phyloP scores from a whole-genome alignment of 306 rosid genomes.

The Acacia crassicarpa region DNA sequence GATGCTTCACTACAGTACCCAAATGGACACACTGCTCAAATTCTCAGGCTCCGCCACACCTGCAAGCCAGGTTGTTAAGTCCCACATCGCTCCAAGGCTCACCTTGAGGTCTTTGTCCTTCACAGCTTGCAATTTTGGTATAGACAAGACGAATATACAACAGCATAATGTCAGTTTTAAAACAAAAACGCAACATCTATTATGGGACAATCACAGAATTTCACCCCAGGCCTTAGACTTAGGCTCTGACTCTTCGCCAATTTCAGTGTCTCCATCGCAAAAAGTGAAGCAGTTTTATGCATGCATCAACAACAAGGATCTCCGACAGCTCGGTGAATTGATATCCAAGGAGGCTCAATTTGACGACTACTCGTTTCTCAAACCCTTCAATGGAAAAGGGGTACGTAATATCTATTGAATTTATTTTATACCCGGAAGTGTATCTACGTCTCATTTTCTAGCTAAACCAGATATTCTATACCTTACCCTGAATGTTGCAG shows the following conservation, averaged over 20 bases:
- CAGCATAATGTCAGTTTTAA: conserved; percentile 10
- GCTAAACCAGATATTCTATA: not conserved
- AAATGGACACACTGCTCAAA: conserved; percentile 35
- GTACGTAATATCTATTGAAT: conserved; percentile 29
- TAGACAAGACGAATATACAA: conserved; percentile 16
- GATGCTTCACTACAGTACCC: not conserved
- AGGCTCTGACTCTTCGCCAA: not conserved
- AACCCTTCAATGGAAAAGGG: conserved; percentile 64
- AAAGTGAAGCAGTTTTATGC: conserved; percentile 47
- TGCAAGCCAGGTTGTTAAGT: conserved; percentile 18
- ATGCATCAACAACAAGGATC: conserved; percentile 63
- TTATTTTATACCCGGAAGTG: not conserved
- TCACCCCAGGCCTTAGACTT: conserved; percentile 28
- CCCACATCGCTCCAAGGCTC: conserved; percentile 24
- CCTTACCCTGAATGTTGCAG: conserved; percentile 43
- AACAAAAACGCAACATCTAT: conserved; percentile 22
- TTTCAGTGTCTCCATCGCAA: conserved; percentile 45
- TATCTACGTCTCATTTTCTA: not conserved
- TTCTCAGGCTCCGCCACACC: conserved; percentile 31
- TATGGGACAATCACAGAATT: conserved; percentile 7
- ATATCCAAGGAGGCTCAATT: conserved; percentile 58
- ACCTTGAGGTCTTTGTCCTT: not conserved
- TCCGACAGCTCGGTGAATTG: conserved; percentile 40
- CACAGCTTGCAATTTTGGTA: conserved; percentile 31
- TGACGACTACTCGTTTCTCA: conserved; percentile 61